Conservation (phyloP, 179 eudicot genomes). For the Pouteria campechiana region DNA sequence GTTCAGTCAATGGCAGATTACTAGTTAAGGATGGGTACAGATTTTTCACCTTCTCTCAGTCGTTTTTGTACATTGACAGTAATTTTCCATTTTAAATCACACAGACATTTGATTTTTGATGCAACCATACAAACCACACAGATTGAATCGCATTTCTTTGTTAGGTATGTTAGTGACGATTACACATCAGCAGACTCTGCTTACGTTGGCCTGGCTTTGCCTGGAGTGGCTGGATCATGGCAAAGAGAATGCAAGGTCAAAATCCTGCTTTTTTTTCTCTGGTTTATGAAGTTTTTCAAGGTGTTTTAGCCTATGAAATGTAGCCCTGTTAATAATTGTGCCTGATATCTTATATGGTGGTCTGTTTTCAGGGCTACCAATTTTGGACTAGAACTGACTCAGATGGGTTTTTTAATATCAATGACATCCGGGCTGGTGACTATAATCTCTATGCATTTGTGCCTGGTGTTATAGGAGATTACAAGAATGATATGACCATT, state of each 20-base stretch:
- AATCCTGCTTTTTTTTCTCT: not conserved
- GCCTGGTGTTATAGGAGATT: conserved; percentile 83
- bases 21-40: conserved; percentile 69
- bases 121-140: no score
- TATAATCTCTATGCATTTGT: conserved; percentile 74
- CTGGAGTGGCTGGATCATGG: conserved; percentile 91
- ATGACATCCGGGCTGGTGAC: conserved; percentile 41
- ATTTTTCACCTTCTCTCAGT: no score
- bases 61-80: no score
- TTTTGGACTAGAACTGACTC: conserved; percentile 74
- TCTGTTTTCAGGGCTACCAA: conserved; percentile 79
- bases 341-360: conserved; percentile 3
- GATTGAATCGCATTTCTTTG: no score
- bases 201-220: conserved; percentile 72
- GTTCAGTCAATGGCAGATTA: conserved; percentile 53
- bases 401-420: conserved; percentile 50
- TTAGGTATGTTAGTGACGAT: conserved; percentile 24
- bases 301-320: not conserved
- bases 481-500: conserved; percentile 24
- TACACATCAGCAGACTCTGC: conserved; percentile 40
- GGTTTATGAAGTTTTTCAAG: not conserved
- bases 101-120: not conserved
- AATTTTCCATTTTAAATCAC: not conserved
- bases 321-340: not conserved
- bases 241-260: conserved; percentile 92